phyloP scores from a whole-genome alignment of 352 stramenopile species.

The Globisporangium lucens region DNA sequence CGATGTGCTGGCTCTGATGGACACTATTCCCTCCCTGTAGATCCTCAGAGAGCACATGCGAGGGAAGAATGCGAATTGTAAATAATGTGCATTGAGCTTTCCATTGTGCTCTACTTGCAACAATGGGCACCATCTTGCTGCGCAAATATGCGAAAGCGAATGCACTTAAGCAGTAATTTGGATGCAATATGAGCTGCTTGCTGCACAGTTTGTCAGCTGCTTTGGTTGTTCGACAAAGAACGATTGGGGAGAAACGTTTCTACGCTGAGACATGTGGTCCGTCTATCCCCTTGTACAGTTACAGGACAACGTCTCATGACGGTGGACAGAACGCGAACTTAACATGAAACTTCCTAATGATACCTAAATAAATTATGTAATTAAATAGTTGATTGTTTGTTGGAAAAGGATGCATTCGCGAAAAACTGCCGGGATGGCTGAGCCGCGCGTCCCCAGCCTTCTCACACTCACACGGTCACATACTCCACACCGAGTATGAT shows the following conservation, averaged over 20 bases:
- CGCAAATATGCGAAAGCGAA: background rate
- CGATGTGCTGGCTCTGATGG: background rate
- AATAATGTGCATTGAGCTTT: no score
- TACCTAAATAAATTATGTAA: no score
- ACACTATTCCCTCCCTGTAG: background rate
- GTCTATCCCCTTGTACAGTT: background rate
- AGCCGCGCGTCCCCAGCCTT: no score
- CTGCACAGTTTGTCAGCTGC: background rate
- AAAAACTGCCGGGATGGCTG: no score
- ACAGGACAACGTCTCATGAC: background rate
- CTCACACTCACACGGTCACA: no score
- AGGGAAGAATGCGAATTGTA: no score
- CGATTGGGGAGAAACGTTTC: background rate
- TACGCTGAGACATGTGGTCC: background rate
- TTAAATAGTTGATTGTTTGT: no score
- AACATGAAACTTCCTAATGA: background rate
- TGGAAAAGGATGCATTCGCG: no score
- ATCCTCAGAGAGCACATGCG: background rate
- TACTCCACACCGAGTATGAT: no score
- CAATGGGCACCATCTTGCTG: background rate
- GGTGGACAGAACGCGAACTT: background rate
- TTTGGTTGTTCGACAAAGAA: background rate
- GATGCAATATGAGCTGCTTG: background rate
- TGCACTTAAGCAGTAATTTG: background rate
- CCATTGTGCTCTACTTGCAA: no score